Evolutionary conservation across 2,329 filamentous ascomycete species (phyloP).

Genomic region (Talaromyces sp.): DNA sequence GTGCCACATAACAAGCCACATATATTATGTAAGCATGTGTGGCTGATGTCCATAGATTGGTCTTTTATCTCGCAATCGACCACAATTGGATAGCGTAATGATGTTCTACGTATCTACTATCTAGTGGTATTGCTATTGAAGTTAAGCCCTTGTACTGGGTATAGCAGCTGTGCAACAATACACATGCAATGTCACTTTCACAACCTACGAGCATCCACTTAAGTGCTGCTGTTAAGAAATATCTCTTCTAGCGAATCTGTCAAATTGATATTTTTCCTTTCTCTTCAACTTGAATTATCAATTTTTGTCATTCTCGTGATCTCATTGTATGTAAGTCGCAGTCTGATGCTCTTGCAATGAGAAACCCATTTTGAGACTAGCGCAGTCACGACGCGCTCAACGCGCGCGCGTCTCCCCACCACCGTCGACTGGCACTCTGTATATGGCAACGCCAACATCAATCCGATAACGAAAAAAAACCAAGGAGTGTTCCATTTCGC

Average conservation of each 20-base stretch:
- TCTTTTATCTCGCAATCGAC: not conserved
- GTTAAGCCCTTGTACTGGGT: not conserved
- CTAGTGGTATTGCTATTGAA: not conserved
- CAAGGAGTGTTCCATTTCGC: not conserved
- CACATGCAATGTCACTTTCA: not conserved
- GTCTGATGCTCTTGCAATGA: not conserved
- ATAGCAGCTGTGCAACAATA: not conserved
- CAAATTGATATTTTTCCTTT: not conserved
- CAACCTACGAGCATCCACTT: not conserved
- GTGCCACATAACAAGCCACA: constrained; percentile 6
- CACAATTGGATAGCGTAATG: too few species aligned
- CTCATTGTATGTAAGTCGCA: not conserved
- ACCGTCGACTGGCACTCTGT: not conserved
- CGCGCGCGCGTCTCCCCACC: constrained; percentile 7
- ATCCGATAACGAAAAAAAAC: not conserved
- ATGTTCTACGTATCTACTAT: too few species aligned
- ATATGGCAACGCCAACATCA: not conserved
- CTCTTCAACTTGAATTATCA: not conserved
- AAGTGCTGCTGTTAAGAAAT: not conserved
- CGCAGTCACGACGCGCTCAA: constrained; percentile 4
- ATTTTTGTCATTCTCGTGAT: not conserved
- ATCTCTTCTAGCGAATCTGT: not conserved
- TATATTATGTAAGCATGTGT: not conserved
- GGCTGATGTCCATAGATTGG: not conserved
- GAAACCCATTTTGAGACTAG: constrained; percentile 3